Conservation (phyloP, 768 basidiomycete genomes). For the Russula sp. region DNA sequence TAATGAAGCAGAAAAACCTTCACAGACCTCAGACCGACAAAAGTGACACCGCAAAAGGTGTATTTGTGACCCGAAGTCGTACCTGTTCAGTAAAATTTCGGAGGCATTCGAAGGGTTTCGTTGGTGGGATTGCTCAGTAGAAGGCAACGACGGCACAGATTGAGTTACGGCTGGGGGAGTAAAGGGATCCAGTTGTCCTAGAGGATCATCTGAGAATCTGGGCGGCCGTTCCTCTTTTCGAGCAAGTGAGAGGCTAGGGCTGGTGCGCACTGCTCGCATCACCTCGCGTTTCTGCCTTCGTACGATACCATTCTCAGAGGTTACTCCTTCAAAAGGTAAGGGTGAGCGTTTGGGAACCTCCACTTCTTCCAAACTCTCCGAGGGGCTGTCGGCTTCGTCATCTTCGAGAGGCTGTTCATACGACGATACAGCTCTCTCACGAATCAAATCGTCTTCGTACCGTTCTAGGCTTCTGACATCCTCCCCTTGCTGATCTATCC, state of each 20-base stretch:
- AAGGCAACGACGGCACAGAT: constrained; percentile 64
- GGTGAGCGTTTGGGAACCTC: constrained; percentile 6
- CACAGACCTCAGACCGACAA: constrained; percentile 73
- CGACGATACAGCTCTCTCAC: constrained; percentile 14
- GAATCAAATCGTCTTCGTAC: constrained; percentile 37
- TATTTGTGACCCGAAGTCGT: constrained; percentile 58
- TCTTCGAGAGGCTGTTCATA: constrained; percentile 29
- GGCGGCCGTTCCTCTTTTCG: constrained; percentile 45
- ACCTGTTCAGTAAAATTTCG: constrained; percentile 57
- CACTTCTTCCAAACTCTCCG: constrained; percentile 27
- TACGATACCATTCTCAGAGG: background rate
- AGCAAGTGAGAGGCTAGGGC: constrained; percentile 63
- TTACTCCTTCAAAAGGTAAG: constrained; percentile 22
- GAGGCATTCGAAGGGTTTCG: constrained; percentile 38
- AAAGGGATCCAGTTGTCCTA: constrained; percentile 54
- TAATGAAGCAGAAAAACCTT: background rate
- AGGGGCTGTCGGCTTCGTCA: constrained; percentile 37
- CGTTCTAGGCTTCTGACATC: constrained; percentile 44
- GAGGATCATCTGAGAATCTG: constrained; percentile 62
- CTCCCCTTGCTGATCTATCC: constrained; percentile 54
- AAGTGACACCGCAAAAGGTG: constrained; percentile 80
- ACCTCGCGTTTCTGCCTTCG: constrained; percentile 35
- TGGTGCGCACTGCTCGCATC: constrained; percentile 59
- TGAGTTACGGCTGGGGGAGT: constrained; percentile 45
- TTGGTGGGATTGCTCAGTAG: constrained; percentile 38